phyloP scores from a whole-genome alignment of 129 eudicot genomes.

The Cynara cardunculus region DNA sequence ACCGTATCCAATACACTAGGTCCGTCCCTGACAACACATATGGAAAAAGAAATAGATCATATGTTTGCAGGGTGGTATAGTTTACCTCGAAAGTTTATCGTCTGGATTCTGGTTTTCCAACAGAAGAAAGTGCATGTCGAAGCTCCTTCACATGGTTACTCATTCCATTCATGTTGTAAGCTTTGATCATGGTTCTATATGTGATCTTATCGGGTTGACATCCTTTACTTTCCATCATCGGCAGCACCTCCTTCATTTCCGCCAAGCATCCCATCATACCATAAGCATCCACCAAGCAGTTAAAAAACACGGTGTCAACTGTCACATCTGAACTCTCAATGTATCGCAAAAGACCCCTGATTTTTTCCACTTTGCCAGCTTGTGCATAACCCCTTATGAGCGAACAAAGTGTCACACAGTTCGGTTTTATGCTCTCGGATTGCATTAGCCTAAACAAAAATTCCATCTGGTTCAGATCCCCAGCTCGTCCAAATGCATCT shows the following conservation, averaged over 20 bases:
- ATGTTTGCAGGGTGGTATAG: neutral
- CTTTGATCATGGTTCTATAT: slow-evolving; percentile 86
- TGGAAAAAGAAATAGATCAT: neutral
- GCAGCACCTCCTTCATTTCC: slow-evolving; percentile 76
- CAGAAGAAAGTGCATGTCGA: slow-evolving; percentile 43
- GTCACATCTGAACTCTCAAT: slow-evolving; percentile 80
- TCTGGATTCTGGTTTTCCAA: slow-evolving; percentile 24
- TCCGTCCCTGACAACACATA: neutral
- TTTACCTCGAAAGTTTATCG: slow-evolving; percentile 15
- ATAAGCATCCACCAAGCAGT: slow-evolving; percentile 84
- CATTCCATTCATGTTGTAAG: slow-evolving; percentile 67
- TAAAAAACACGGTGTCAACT: slow-evolving; percentile 76
- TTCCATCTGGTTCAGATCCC: slow-evolving; percentile 87
- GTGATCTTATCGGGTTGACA: slow-evolving; percentile 76
- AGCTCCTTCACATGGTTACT: slow-evolving; percentile 72
- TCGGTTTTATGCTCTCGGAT: slow-evolving; percentile 83
- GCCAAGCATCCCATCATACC: slow-evolving; percentile 95
- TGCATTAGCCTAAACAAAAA: slow-evolving; percentile 83
- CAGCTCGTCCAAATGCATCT: slow-evolving; percentile 88
- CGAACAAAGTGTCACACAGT: slow-evolving; percentile 87
- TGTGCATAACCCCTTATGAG: slow-evolving; percentile 82
- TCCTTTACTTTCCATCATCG: slow-evolving; percentile 76
- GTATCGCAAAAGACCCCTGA: slow-evolving; percentile 54
- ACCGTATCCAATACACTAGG: too few relatives aligned
- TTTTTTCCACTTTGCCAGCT: slow-evolving; percentile 70